These are phyloP conservation scores for Rhizophora apiculata DNA, from an alignment of 345 rosid species.

Conservation along the genomic window DNA sequence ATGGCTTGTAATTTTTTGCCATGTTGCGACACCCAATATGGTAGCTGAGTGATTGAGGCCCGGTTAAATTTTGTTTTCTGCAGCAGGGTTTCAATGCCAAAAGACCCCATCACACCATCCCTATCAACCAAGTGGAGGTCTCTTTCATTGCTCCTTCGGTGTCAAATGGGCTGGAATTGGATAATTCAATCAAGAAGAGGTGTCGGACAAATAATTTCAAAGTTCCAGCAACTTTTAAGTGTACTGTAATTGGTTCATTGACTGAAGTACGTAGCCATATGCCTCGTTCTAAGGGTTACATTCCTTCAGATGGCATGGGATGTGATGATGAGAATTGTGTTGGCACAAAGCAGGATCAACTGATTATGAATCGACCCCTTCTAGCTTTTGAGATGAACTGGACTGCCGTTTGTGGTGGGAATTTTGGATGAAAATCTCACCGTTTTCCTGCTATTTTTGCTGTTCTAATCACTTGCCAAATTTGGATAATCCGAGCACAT, in stretches of 20 bases:
- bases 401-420: not conserved
- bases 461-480: not conserved
- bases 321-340: not conserved
- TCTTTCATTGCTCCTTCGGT: slow-evolving; percentile 1
- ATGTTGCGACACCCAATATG: slow-evolving; percentile 5
- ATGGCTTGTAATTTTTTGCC: slow-evolving; percentile 6
- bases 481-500: not conserved
- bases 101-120: not conserved
- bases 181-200: not conserved
- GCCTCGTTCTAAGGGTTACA: not conserved
- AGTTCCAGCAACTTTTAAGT: not conserved
- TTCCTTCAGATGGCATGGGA: not conserved
- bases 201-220: slow-evolving; percentile 1
- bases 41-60: not conserved
- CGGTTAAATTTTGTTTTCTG: not conserved
- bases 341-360: slow-evolving; percentile 5
- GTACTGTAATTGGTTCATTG: slow-evolving; percentile 8
- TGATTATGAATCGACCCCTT: not conserved
- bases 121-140: slow-evolving; percentile 8
- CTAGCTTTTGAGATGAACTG: not conserved
- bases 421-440: not conserved
- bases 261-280: not conserved
- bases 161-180: not conserved
- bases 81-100: not conserved
- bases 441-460: not conserved